phyloP scores from a whole-genome alignment of 805 yeast genomes.

The Wickerhamomyces xylosicus region DNA sequence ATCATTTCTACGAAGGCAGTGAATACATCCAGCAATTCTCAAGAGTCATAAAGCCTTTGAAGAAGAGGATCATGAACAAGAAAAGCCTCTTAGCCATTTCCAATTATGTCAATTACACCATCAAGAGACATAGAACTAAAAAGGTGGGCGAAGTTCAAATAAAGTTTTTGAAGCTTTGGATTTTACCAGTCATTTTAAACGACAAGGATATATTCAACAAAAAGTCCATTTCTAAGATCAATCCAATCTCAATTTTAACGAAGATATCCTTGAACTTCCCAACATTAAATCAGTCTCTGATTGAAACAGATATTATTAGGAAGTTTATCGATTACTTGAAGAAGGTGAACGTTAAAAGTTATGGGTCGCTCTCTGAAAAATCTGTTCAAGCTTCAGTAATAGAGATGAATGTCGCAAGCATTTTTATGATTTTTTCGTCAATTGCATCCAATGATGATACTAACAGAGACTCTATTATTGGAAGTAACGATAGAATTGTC shows the following conservation, averaged over 20 bases:
- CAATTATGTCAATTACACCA: neutral
- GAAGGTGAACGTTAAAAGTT: neutral
- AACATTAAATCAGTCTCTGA: neutral
- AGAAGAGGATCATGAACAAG: neutral
- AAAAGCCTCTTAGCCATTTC: neutral
- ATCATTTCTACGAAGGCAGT: neutral
- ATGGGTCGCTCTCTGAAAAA: neutral
- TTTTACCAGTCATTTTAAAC: neutral
- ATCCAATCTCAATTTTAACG: neutral
- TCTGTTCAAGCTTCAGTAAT: neutral
- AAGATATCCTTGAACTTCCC: neutral
- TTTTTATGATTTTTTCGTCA: constrained; percentile 27
- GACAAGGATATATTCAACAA: neutral
- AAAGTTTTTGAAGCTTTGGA: neutral
- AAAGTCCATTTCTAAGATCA: neutral
- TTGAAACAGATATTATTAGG: neutral
- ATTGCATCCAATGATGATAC: constrained; percentile 26
- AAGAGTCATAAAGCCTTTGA: neutral
- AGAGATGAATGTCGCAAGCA: constrained; percentile 19
- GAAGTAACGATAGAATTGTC: constrained; percentile 18
- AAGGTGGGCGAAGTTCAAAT: neutral
- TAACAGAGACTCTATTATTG: constrained; percentile 23
- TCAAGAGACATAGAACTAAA: neutral
- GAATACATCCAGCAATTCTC: neutral
- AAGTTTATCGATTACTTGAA: neutral